A percentile compares a stretch with the other conserved stretches of the same genome.
These are phyloP conservation scores for Venturia asperata DNA, from an alignment of 2,329 filamentous ascomycete genomes.

Conservation along the genomic window DNA sequence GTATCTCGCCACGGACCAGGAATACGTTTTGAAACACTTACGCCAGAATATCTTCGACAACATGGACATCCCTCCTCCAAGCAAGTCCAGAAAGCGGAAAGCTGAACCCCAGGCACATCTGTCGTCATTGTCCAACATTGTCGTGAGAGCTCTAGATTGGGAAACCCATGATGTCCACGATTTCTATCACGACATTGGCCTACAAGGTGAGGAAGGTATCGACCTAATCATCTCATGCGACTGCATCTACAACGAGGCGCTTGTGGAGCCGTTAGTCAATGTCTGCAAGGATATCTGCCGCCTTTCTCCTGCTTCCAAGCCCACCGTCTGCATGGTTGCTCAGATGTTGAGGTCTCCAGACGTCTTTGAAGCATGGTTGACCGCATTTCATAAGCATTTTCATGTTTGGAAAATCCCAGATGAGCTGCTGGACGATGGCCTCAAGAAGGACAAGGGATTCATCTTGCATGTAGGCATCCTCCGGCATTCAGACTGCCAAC, in stretches of 20 bases:
- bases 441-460: slow-evolving; percentile 65
- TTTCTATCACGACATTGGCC: slow-evolving; percentile 23
- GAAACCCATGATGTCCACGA: slow-evolving; percentile 50
- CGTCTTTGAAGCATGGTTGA: slow-evolving; percentile 77
- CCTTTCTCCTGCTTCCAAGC: slow-evolving; percentile 35
- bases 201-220: slow-evolving; percentile 38
- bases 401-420: slow-evolving; percentile 70
- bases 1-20: slow-evolving; percentile 81
- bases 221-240: slow-evolving; percentile 79
- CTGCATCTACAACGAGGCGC: slow-evolving; percentile 88
- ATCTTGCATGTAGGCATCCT: slow-evolving; percentile 73
- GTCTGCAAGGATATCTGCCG: slow-evolving; percentile 70
- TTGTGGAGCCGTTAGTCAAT: slow-evolving; percentile 74
- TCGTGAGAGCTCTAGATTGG: slow-evolving; percentile 61
- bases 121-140: not conserved
- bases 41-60: slow-evolving; percentile 68
- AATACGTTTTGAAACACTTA: slow-evolving; percentile 73
- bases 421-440: slow-evolving; percentile 48
- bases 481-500: slow-evolving; percentile 16
- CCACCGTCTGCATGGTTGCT: slow-evolving; percentile 71
- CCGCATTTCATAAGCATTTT: slow-evolving; percentile 59
- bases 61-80: not conserved
- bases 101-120: not conserved
- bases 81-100: not conserved
- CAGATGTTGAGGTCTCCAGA: slow-evolving; percentile 82